These are phyloP conservation scores for Neonectria neomacrospora DNA, from an alignment of 2,329 filamentous ascomycete genomes.

Conservation along the genomic window DNA sequence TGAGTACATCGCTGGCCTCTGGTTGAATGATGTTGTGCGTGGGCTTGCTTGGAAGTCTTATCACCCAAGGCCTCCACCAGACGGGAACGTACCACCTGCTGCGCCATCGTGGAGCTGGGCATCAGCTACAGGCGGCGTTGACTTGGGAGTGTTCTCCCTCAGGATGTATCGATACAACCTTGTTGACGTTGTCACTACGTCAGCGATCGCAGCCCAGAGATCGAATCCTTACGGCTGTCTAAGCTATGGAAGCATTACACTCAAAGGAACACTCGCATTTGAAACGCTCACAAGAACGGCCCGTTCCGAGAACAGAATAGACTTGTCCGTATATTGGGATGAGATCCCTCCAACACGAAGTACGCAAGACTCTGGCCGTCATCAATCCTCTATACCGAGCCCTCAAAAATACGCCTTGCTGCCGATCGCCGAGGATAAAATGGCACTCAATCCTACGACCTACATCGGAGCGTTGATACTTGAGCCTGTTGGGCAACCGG, in stretches of 20 bases:
- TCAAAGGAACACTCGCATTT: neutral
- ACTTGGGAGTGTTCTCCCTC: neutral
- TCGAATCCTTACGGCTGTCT: neutral
- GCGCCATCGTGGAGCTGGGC: constrained; percentile 6
- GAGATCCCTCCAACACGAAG: neutral
- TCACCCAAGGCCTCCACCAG: neutral
- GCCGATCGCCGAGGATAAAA: neutral
- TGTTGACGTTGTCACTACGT: neutral
- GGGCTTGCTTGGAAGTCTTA: constrained; percentile 1
- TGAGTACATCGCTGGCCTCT: neutral
- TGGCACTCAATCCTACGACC: neutral
- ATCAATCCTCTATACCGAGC: neutral
- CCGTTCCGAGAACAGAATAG: neutral
- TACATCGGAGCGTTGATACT: constrained; percentile 2
- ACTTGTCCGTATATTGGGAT: neutral
- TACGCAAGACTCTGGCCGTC: neutral
- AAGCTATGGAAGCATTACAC: neutral
- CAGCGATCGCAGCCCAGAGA: neutral
- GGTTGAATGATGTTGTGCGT: constrained; percentile 5
- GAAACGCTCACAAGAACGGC: neutral
- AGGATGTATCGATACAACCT: constrained; percentile 6
- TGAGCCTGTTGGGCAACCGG: neutral
- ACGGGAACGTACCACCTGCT: neutral
- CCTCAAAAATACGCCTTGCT: neutral
- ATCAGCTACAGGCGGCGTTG: neutral